Evolutionary conservation across 305 asterid genomes (phyloP).

Genomic region (Fraxinus dipetala): DNA sequence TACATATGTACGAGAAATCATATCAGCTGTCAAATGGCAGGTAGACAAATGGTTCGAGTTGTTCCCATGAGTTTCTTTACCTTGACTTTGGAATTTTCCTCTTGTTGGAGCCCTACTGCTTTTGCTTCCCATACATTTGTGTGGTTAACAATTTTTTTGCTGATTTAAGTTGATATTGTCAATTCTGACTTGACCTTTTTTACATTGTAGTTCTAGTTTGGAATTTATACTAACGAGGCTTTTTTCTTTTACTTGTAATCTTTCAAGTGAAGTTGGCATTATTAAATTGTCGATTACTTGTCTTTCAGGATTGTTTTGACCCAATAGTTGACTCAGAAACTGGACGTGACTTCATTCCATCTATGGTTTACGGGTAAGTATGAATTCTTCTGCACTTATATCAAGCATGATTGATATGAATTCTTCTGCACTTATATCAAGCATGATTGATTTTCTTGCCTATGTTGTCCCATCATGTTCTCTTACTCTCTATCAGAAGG

Average conservation of each 20-base stretch:
- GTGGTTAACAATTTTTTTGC: background rate
- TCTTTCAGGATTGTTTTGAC: constrained; percentile 77
- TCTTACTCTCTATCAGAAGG: constrained; percentile 49
- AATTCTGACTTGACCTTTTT: constrained; percentile 8
- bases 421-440: constrained; percentile 12
- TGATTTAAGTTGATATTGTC: constrained; percentile 1
- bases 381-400: constrained; percentile 16
- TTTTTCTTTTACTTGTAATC: background rate
- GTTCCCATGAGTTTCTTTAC: background rate
- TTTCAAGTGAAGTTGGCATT: background rate
- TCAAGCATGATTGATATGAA: constrained; percentile 2
- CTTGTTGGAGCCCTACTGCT: background rate
- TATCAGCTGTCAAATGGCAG: background rate
- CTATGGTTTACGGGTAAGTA: constrained; percentile 92
- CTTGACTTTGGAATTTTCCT: background rate
- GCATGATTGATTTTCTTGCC: constrained; percentile 20
- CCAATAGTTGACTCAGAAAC: constrained; percentile 93
- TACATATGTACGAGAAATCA: background rate
- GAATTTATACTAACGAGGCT: background rate
- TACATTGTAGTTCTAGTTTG: background rate
- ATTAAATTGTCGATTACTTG: constrained; percentile 26
- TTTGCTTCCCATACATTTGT: background rate
- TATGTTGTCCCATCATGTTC: constrained; percentile 15
- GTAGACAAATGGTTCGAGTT: background rate
- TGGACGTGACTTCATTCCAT: constrained; percentile 93